Percentiles rank a stretch among this genome's conserved stretches.
Evolutionary conservation across 192 early-diverging fungal genomes (phyloP).

Genomic region (Coemansia guatemalensis): DNA sequence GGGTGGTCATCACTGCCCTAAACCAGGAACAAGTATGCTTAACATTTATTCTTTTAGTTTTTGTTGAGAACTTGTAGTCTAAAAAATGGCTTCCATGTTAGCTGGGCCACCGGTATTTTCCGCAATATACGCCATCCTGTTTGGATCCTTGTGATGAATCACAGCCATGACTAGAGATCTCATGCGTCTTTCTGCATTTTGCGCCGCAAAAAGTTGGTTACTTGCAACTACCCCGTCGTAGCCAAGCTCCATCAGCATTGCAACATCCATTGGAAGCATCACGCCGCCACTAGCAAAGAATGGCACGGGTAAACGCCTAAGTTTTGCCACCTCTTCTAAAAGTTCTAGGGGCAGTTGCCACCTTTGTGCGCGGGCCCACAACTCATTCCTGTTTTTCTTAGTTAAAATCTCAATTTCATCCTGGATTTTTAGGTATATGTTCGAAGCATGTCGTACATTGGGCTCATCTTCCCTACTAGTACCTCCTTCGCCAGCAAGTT

Average conservation of each 20-base stretch:
- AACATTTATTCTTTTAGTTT: too few species aligned
- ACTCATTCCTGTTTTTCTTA: not conserved
- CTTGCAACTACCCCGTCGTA: slow-evolving; percentile 96
- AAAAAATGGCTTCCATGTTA: too few species aligned
- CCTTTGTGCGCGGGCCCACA: not conserved
- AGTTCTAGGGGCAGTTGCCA: not conserved
- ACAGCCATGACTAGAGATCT: slow-evolving; percentile 89
- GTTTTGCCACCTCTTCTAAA: not conserved
- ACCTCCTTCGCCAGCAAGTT: too few species aligned
- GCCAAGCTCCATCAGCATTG: slow-evolving; percentile 93
- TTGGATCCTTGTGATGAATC: not conserved
- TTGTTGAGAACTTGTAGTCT: too few species aligned
- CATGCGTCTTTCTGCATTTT: slow-evolving; percentile 85
- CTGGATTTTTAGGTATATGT: not conserved
- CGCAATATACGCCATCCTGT: not conserved
- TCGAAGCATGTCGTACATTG: not conserved
- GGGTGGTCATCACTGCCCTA: too few species aligned
- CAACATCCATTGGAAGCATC: slow-evolving; percentile 93
- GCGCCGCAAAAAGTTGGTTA: slow-evolving; percentile 83
- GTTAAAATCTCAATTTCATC: not conserved
- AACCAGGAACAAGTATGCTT: too few species aligned
- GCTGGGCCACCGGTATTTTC: not conserved
- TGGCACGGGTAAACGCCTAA: slow-evolving; percentile 82
- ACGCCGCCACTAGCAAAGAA: slow-evolving; percentile 96
- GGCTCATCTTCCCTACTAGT: not conserved